A percentile compares a stretch with the other conserved stretches of the same genome.
phyloP scores from a whole-genome alignment of 179 eudicot genomes.

The Kewa caespitosa region DNA sequence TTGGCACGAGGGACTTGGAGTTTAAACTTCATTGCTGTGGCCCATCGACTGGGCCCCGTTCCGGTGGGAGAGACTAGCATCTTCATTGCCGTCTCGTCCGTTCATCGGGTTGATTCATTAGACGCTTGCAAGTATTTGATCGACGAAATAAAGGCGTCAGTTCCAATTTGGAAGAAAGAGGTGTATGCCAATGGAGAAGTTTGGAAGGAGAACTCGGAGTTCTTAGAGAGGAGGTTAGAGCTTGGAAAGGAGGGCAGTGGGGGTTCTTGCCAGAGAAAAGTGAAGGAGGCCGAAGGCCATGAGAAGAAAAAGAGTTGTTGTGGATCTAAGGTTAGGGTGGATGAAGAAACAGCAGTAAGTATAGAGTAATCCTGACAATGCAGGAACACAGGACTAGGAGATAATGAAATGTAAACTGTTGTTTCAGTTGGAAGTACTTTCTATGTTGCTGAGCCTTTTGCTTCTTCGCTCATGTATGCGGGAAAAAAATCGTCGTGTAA shows the following conservation, averaged over 20 bases:
- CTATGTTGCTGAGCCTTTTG: not conserved
- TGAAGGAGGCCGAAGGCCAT: slow-evolving; percentile 21
- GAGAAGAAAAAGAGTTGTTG: slow-evolving; percentile 43
- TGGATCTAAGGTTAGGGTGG: slow-evolving; percentile 43
- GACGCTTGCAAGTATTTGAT: slow-evolving; percentile 78
- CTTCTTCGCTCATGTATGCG: too few species aligned
- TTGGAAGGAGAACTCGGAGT: slow-evolving; percentile 92
- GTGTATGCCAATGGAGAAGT: slow-evolving; percentile 81
- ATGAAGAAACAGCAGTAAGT: slow-evolving; percentile 26
- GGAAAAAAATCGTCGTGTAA: too few species aligned
- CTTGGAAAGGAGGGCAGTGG: slow-evolving; percentile 33
- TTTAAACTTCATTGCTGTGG: slow-evolving; percentile 56
- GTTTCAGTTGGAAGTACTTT: not conserved
- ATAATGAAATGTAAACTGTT: not conserved
- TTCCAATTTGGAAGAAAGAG: slow-evolving; percentile 96
- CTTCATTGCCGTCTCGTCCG: slow-evolving; percentile 64
- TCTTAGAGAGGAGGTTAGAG: slow-evolving; percentile 56
- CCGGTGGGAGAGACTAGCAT: slow-evolving; percentile 73
- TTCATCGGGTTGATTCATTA: slow-evolving; percentile 64
- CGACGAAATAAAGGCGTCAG: slow-evolving; percentile 82
- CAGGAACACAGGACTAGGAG: not conserved
- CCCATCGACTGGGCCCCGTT: slow-evolving; percentile 75
- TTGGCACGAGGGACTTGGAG: slow-evolving; percentile 64
- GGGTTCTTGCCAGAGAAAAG: slow-evolving; percentile 26
- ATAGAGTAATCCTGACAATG: not conserved